Conservation (phyloP, 2,329 filamentous ascomycete genomes). For the Cercospora nicotianae region DNA sequence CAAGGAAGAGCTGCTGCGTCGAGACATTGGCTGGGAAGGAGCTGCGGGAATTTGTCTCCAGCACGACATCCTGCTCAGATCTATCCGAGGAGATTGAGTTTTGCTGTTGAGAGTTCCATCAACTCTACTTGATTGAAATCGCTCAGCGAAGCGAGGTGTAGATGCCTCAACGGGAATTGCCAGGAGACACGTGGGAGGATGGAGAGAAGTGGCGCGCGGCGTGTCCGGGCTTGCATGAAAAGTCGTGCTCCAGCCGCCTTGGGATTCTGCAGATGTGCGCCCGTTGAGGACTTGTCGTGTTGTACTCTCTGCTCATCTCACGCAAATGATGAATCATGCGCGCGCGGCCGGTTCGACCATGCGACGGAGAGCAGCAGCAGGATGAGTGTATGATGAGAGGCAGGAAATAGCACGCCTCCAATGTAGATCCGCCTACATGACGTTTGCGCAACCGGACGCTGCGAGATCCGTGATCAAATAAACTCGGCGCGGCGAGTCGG, state of each 20-base stretch:
- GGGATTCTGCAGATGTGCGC: not conserved
- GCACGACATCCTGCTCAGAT: not conserved
- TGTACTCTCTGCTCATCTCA: not conserved
- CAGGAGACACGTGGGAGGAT: not conserved
- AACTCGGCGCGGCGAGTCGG: conserved; percentile 3
- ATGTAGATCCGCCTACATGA: not conserved
- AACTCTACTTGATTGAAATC: not conserved
- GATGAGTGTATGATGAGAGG: not conserved
- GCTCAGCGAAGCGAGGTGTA: not conserved
- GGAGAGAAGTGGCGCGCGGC: not conserved
- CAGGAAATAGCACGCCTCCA: not conserved
- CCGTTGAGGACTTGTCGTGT: not conserved
- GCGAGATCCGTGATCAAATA: conserved; percentile 4
- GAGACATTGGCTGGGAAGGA: not conserved
- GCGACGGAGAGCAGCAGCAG: not conserved
- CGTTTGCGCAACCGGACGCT: not conserved
- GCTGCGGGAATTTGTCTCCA: not conserved
- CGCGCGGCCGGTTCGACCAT: not conserved
- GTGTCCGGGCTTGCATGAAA: not conserved
- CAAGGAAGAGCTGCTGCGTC: conserved; percentile 1
- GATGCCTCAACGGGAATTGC: not conserved
- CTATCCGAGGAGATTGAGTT: not conserved
- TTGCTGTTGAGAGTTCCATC: not conserved
- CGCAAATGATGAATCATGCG: conserved; percentile 2
- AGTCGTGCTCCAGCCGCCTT: not conserved